Evolutionary conservation across 306 rosid species (phyloP).

Genomic region (Mucuna pruriens): DNA sequence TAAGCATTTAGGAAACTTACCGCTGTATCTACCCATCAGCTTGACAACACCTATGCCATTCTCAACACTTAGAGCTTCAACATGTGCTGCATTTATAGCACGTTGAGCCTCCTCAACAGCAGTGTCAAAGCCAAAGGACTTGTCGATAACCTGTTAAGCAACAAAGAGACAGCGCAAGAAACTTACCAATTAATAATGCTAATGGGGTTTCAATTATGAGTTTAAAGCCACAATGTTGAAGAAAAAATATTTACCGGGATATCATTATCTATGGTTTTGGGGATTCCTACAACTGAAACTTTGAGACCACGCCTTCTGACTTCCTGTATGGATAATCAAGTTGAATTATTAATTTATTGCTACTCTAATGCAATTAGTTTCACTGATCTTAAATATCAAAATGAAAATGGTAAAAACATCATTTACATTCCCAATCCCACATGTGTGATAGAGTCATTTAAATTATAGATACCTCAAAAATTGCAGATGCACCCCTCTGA

Average conservation of each 20-base stretch:
- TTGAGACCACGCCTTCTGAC: conserved; percentile 87
- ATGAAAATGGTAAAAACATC: background rate
- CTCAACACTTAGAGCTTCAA: conserved; percentile 87
- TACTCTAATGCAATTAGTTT: conserved; percentile 16
- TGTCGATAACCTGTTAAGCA: conserved; percentile 78
- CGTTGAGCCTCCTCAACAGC: conserved; percentile 99
- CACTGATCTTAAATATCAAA: background rate
- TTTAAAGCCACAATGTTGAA: conserved; percentile 1
- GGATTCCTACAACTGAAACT: conserved; percentile 87
- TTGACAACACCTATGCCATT: conserved; percentile 94
- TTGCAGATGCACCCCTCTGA: conserved; percentile 88
- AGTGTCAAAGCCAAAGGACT: conserved; percentile 93
- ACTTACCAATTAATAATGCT: conserved; percentile 15
- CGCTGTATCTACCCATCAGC: conserved; percentile 95
- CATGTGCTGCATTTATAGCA: conserved; percentile 98
- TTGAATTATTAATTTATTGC: background rate
- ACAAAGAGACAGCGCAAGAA: conserved; percentile 12
- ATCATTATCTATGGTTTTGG: conserved; percentile 96
- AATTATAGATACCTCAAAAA: conserved; percentile 75
- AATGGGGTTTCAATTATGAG: conserved; percentile 12
- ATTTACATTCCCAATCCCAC: conserved; percentile 16
- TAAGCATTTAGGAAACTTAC: conserved; percentile 51
- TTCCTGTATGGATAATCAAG: conserved; percentile 66
- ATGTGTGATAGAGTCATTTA: background rate
- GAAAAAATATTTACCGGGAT: conserved; percentile 64